phyloP scores from a whole-genome alignment of 768 basidiomycete genomes.

The Leccinum variicolor region DNA sequence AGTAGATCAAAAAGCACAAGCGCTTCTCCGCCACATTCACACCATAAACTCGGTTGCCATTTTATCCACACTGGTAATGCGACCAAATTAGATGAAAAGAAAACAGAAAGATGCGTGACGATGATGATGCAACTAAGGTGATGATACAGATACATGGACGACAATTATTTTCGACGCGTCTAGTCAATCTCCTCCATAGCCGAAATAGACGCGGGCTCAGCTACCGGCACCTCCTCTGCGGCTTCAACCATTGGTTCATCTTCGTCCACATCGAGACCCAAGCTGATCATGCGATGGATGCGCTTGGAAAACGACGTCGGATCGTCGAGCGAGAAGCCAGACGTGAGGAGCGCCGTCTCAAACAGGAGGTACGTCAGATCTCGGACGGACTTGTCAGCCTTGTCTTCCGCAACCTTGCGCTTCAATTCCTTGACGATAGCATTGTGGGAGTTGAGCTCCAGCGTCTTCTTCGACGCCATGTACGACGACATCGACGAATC shows the following conservation, averaged over 20 bases:
- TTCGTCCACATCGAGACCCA: slow-evolving; percentile 88
- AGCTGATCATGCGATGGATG: slow-evolving; percentile 94
- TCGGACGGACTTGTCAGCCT: slow-evolving; percentile 97
- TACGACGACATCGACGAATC: slow-evolving; percentile 98
- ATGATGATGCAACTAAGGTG: slow-evolving; percentile 24
- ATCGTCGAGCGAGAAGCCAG: slow-evolving; percentile 94
- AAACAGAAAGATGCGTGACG: slow-evolving; percentile 15
- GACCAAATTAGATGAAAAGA: slow-evolving; percentile 19
- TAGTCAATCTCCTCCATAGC: slow-evolving; percentile 98
- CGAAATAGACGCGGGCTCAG: slow-evolving; percentile 65
- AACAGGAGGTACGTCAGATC: slow-evolving; percentile 95
- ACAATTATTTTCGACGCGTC: slow-evolving; percentile 14
- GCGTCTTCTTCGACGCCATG: slow-evolving; percentile 98
- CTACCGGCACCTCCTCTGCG: slow-evolving; percentile 46
- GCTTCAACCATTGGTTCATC: slow-evolving; percentile 43
- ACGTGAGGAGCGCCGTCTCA: slow-evolving; percentile 95
- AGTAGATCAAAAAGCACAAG: background rate
- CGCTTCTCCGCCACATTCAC: background rate
- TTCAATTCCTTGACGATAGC: slow-evolving; percentile 95
- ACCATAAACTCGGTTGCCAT: background rate
- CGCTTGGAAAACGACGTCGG: slow-evolving; percentile 94
- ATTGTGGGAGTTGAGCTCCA: slow-evolving; percentile 92
- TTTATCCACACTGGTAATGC: slow-evolving; percentile 27
- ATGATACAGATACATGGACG: slow-evolving; percentile 26
- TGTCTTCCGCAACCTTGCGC: slow-evolving; percentile 94